These are phyloP conservation scores for Globisporangium megalacanthum DNA, from an alignment of 352 stramenopile genomes.

Conservation along the genomic window DNA sequence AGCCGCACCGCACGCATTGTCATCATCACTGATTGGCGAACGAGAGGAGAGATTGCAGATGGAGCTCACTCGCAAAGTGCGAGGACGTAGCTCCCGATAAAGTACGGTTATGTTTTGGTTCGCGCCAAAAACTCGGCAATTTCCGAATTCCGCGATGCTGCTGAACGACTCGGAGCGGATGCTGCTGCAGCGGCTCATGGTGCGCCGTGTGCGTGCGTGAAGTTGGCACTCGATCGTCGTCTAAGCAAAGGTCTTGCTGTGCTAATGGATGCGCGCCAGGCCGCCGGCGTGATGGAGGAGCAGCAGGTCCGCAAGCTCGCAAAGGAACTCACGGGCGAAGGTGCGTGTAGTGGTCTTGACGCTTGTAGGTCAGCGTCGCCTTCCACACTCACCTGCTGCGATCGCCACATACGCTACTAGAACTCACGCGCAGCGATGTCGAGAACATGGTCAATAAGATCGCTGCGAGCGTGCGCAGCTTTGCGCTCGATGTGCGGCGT, in stretches of 20 bases:
- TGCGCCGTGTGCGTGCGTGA: conserved; percentile 9
- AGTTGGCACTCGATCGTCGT: too few relatives aligned
- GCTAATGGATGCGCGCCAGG: conserved; percentile 19
- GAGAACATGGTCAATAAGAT: conserved; percentile 65
- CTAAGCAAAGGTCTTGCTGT: too few relatives aligned
- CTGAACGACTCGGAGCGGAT: conserved; percentile 65
- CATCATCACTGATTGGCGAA: not conserved
- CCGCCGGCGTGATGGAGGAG: conserved; percentile 63
- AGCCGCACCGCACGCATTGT: not conserved
- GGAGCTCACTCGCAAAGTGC: too few relatives aligned
- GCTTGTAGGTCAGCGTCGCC: not conserved
- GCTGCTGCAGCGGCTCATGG: conserved; percentile 75
- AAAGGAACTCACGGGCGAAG: conserved; percentile 59
- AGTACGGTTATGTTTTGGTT: too few relatives aligned
- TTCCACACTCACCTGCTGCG: not conserved
- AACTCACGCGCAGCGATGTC: conserved; percentile 44
- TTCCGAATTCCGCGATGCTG: conserved; percentile 19
- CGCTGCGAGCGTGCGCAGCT: conserved; percentile 45
- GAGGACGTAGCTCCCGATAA: too few relatives aligned
- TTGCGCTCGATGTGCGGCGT: conserved; percentile 68
- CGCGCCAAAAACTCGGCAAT: not conserved
- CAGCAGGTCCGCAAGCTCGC: conserved; percentile 44
- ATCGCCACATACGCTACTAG: conserved; percentile 15
- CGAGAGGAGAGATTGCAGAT: too few relatives aligned
- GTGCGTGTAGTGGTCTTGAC: conserved; percentile 14